Evolutionary conservation across 257 asterid genomes (phyloP), one percentile per base, ranked within the genome.

Genomic region (Przewalskia tangutica): DNA sequence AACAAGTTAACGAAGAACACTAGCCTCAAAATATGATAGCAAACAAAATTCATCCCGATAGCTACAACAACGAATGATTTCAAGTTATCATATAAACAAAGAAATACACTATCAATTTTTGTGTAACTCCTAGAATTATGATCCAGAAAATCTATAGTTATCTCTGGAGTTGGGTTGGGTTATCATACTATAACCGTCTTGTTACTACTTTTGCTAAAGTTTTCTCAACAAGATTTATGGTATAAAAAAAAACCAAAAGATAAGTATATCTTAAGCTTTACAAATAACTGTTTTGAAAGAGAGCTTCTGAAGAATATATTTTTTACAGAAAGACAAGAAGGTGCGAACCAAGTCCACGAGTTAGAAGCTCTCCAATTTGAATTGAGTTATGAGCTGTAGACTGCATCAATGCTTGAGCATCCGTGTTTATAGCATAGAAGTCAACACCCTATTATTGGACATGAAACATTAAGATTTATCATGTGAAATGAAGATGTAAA

Each of bases 341-440:
- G 77, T 44, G 55, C 87, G 70, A 84, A 96, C 99, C 99, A 81
- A 96, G 97, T 85, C 99, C 98, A 67, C 98, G 97, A 84, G 99
- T 96, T 90, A 96, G 87, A 83, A 96, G 95, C 89, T 96, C 99
- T 81, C 99, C 99, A 83, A 94, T 96, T 83, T 94, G 99, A 86
- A 94, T 90, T 77, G 98, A 94, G 81, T 89, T 84, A 84, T 90
- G 89, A 16, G 97, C 96, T 79, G 97, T 91, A 81, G 99, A 96
- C 81, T 93, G 98, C 85, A 90, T 59, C 23, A 96, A 91, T 76
- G 99, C 97, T 79, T 96, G 99, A 84, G 97, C 89, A 89, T 96
- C 98, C 32, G 99, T 96, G 90, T 96, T 96, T 85, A 96, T 77
- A 65, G 98, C 98, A 79, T 90, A 96, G 86, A 96, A 96, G 87